phyloP scores from a whole-genome alignment of 805 yeast genomes.

The Debaryomyces prosopidis region DNA sequence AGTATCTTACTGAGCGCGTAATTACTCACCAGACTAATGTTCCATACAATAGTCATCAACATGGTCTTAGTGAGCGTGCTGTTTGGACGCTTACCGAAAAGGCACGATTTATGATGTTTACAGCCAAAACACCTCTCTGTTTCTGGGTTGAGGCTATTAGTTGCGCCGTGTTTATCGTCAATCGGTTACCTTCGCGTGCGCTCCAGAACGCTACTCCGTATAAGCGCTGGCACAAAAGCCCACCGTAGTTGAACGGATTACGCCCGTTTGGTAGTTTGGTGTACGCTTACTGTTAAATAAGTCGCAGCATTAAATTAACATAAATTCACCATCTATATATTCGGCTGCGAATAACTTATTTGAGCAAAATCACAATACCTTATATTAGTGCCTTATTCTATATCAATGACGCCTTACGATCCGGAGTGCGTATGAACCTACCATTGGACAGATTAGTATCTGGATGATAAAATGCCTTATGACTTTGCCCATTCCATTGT shows the following conservation, averaged over 20 bases:
- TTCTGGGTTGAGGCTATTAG: background rate
- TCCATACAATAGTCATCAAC: constrained; percentile 2
- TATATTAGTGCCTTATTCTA: no score
- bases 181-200: background rate
- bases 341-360: no score
- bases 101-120: background rate
- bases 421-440: no score
- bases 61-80: constrained; percentile 2
- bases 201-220: background rate
- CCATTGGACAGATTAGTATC: no score
- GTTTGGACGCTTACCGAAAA: constrained; percentile 1
- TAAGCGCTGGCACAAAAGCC: background rate
- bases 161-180: background rate
- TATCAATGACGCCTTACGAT: no score
- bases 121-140: background rate
- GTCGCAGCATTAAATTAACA: no score
- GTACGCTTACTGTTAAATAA: no score
- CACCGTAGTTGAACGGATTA: background rate
- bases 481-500: no score
- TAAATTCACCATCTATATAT: no score
- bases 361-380: no score
- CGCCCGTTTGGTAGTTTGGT: background rate
- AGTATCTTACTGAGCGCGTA: background rate
- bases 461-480: no score
- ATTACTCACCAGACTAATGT: constrained; percentile 1